Base-by-base conservation (phyloP, 768 basidiomycete species). In the Tephrocybe sp. region DNA sequence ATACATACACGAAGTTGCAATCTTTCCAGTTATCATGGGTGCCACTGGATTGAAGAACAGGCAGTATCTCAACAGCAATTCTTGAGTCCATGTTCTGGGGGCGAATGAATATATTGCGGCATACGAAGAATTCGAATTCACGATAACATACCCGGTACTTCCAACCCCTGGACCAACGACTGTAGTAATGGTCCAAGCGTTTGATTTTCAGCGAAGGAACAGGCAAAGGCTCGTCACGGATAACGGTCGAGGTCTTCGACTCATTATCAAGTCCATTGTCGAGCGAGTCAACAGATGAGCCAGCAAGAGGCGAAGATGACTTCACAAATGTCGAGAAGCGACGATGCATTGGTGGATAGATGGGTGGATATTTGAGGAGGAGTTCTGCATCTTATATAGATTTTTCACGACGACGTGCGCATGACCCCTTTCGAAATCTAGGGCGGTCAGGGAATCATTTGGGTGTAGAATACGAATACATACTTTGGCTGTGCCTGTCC, bases 161-260 rank as follows among this genome's bases (percentile, higher is more conserved):
- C 80, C 80, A 84, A 16, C 61, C 60, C 59, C 75, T 79, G 25
- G 71, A 69, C 80, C 80, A 81, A 46, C 71, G 64, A 55, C 77
- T 80, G 64, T 77, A 82, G 57, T 79, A 83, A 54, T 78, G 71
- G 57, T 82, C 82, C 35, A 83, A 74, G 2, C 78, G 77, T 61
- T 83, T 82, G 63, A 82, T 67, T 65, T 84, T 81, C 42, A 79
- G 64, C 18, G 75, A 74, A 22, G 77, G 75, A 3, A 69, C 61
- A 39, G 76, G 66, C 2, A 74, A 59, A 1, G 65, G 57, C 32
- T 73, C 71, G 5, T 72, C 69, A 31, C 63, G 66, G 16, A 63
- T 64, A 13, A 70, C 55, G 0, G 71, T 69, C 1, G 69, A 64
- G 7, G 52, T 54, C 49, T 66, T 69, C 2, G 73, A 74, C 50